Conservation (phyloP, 2,329 filamentous ascomycete genomes). For the Trichoderma koningii region DNA sequence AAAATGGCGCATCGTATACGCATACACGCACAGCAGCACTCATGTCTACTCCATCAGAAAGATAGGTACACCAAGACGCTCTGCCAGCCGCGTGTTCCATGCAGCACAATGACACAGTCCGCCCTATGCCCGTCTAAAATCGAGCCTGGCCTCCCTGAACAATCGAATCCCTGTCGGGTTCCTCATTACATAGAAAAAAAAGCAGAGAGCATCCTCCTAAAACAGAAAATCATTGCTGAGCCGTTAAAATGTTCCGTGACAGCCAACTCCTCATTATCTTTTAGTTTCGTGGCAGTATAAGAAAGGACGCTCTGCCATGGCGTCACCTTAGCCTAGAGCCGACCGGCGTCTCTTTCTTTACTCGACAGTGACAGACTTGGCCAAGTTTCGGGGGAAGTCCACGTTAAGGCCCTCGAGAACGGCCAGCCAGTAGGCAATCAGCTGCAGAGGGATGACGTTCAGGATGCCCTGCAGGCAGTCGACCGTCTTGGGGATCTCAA, state of each 20-base stretch:
- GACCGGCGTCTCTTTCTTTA: slow-evolving; percentile 52
- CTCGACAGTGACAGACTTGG: slow-evolving; percentile 98
- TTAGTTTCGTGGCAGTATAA: not conserved
- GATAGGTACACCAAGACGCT: slow-evolving; percentile 20
- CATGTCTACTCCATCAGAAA: not conserved
- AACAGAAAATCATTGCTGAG: slow-evolving; percentile 23
- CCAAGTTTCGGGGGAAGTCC: slow-evolving; percentile 97
- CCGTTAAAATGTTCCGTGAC: slow-evolving; percentile 29
- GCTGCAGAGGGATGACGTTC: slow-evolving; percentile 95
- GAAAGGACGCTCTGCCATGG: not conserved
- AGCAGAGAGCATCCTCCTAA: slow-evolving; percentile 15
- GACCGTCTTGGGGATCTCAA: slow-evolving; percentile 94
- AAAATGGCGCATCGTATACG: slow-evolving; percentile 4
- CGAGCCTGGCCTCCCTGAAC: slow-evolving; percentile 3
- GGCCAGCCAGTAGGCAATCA: slow-evolving; percentile 98
- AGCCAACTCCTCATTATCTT: slow-evolving; percentile 32
- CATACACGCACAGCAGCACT: slow-evolving; percentile 12
- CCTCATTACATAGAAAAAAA: slow-evolving; percentile 23
- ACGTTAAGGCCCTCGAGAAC: slow-evolving; percentile 96
- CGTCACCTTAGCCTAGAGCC: slow-evolving; percentile 10
- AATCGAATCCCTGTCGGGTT: not conserved
- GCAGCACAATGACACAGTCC: not conserved
- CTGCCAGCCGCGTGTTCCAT: slow-evolving; percentile 7
- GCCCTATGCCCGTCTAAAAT: not conserved
- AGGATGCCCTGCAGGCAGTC: slow-evolving; percentile 94